Evolutionary conservation across 2,329 filamentous ascomycete genomes (phyloP).

Genomic region (Penicillium vulpinum): DNA sequence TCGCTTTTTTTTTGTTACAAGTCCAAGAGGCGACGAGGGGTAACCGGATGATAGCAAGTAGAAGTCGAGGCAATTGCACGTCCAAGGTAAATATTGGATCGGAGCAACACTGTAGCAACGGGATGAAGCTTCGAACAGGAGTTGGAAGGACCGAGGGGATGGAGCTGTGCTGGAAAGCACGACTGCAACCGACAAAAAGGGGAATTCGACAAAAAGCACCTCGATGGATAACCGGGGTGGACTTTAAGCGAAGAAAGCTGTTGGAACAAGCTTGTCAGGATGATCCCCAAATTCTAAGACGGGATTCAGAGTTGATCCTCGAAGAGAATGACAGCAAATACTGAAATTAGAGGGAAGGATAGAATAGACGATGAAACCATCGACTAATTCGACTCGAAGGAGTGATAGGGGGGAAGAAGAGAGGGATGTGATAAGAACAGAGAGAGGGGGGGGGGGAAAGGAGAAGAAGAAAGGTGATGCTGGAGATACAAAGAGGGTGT

Average conservation of each 20-base stretch:
- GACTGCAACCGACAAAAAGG: constrained; percentile 11
- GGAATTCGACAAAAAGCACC: constrained; percentile 10
- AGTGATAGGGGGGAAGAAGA: constrained; percentile 45
- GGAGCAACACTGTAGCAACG: constrained; percentile 19
- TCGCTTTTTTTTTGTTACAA: constrained; percentile 18
- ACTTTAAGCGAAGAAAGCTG: constrained; percentile 13
- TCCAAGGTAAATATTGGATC: constrained; percentile 9
- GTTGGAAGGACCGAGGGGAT: constrained; percentile 25
- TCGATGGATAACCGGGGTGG: constrained; percentile 7
- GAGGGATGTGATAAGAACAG: constrained; percentile 23
- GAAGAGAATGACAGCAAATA: constrained; percentile 32
- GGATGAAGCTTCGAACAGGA: constrained; percentile 19
- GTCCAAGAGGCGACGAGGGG: constrained; percentile 15
- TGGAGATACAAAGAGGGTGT: constrained; percentile 30
- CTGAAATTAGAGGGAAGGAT: constrained; percentile 28
- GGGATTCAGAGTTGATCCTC: constrained; percentile 17
- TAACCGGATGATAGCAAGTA: constrained; percentile 9
- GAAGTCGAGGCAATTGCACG: constrained; percentile 17
- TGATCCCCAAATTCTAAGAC: constrained; percentile 14
- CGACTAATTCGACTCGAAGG: constrained; percentile 42
- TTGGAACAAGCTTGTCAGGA: constrained; percentile 15
- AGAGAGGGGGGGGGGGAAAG: constrained; percentile 21
- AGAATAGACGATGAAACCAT: constrained; percentile 33
- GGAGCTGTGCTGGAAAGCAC: constrained; percentile 11
- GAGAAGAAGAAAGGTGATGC: constrained; percentile 27